phyloP scores from a whole-genome alignment of 768 basidiomycete genomes.

The Coprinopsis cinerea region DNA sequence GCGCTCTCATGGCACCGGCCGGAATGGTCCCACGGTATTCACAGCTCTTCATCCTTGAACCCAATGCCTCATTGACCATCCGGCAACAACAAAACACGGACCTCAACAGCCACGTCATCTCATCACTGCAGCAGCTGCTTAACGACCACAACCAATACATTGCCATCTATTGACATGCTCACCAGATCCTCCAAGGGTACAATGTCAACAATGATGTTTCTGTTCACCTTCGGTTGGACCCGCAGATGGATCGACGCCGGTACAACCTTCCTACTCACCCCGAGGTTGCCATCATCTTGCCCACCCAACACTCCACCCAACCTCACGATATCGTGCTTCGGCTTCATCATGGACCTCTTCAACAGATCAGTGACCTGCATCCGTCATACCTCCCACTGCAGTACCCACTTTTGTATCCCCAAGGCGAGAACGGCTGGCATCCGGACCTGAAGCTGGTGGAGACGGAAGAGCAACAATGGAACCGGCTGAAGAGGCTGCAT shows the following conservation, averaged over 20 bases:
- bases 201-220: neutral
- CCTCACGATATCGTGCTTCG: conserved; percentile 30
- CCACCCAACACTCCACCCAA: conserved; percentile 19
- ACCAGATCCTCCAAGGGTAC: conserved; percentile 7
- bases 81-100: neutral
- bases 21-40: conserved; percentile 10
- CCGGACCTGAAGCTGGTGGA: conserved; percentile 35
- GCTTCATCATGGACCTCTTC: conserved; percentile 17
- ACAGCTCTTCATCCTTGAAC: conserved; percentile 16
- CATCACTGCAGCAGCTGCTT: conserved; percentile 13
- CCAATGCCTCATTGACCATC: conserved; percentile 5
- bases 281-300: conserved; percentile 34
- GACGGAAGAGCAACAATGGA: too few species aligned
- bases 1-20: conserved; percentile 6
- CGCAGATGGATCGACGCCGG: conserved; percentile 23
- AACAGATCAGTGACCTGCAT: conserved; percentile 27
- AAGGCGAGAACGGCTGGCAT: conserved; percentile 37
- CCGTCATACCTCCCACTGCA: conserved; percentile 32
- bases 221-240: conserved; percentile 10
- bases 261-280: conserved; percentile 39
- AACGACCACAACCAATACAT: conserved; percentile 6
- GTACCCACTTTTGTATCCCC: conserved; percentile 40
- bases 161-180: conserved; percentile 12
- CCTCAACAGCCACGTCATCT: conserved; percentile 7
- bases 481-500: too few species aligned